These are phyloP conservation scores for Aspergillus puulaauensis DNA, from an alignment of 2,329 filamentous ascomycete genomes.

Conservation along the genomic window DNA sequence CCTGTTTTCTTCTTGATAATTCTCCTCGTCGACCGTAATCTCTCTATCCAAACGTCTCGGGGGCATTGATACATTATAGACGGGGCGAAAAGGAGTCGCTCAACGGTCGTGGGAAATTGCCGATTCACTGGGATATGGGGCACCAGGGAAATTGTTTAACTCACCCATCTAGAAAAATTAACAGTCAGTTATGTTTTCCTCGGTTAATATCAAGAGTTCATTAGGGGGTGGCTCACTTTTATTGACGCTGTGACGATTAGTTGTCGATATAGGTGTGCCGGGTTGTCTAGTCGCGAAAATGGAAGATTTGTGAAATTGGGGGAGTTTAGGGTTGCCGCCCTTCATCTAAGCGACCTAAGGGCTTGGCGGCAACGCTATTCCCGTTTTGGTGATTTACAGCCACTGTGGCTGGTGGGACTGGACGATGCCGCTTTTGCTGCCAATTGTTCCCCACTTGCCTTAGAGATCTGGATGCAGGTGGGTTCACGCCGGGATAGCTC, in stretches of 20 bases:
- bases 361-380: conserved; percentile 28
- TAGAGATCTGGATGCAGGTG: neutral
- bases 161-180: conserved; percentile 59
- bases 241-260: conserved; percentile 51
- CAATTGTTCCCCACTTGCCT: conserved; percentile 15
- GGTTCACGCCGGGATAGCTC: conserved; percentile 1
- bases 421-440: conserved; percentile 7
- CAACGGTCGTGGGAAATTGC: conserved; percentile 28
- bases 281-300: conserved; percentile 36
- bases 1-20: neutral
- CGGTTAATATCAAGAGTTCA: conserved; percentile 17
- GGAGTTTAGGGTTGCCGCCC: conserved; percentile 46
- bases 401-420: conserved; percentile 15
- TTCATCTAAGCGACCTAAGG: conserved; percentile 42
- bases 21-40: neutral
- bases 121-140: conserved; percentile 29
- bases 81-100: conserved; percentile 18
- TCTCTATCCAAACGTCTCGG: neutral
- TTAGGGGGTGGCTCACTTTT: conserved; percentile 47
- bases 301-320: conserved; percentile 42
- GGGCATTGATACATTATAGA: neutral
- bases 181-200: conserved; percentile 27
- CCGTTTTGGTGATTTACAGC: conserved; percentile 18
- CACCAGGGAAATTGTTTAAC: conserved; percentile 37
- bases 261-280: conserved; percentile 38